Evolutionary conservation across 2,329 filamentous ascomycete species (phyloP), one percentile per base, ranked within the genome.

Genomic region (Beauveria scarabaeidicola): DNA sequence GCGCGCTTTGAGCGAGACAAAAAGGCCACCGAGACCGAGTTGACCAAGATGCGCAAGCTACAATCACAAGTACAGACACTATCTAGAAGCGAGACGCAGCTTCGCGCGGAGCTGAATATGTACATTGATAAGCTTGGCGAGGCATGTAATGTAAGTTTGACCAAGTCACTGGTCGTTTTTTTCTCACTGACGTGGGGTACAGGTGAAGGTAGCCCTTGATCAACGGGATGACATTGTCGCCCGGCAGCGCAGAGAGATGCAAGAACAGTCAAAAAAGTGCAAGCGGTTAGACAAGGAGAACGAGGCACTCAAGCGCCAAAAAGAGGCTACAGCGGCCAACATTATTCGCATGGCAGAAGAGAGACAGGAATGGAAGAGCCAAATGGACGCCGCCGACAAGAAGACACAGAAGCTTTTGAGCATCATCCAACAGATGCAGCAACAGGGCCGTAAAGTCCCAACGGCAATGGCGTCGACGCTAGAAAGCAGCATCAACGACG

Each of bases 81-180:
- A 72, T 94, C 91, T 40, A 94, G 96, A 74, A 97, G 93, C 10
- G 94, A 99, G 75, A 88, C 90, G 17, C 93, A 97, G 74, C 81
- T 99, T 59, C 81, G 94, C 62, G 95, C 90, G 68, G 94, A 99
- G 74, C 85, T 99, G 67, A 97, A 97, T 72, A 93, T 97, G 67
- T 99, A 99, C 69, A 93, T 97, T 27, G 94, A 99, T 72, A 99
- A 97, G 77, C 97, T 97, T 77, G 97, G 97, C 79, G 94, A 99
- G 89, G 93, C 96, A 84, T 74, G 57, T 36, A 47, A 53, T 48
- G 57, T 53, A 52, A 43, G 32, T 29, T 17, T 3, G 11, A 4
- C 29, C 1, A 29, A 10, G 19, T 23, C 2, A 17, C 2, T 0
- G 3, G 10, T 6, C 19, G 25, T 7, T 29, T 10, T 29, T 10